Conservation (phyloP, 495 filamentous ascomycete species). For the Penicillium angulare region DNA sequence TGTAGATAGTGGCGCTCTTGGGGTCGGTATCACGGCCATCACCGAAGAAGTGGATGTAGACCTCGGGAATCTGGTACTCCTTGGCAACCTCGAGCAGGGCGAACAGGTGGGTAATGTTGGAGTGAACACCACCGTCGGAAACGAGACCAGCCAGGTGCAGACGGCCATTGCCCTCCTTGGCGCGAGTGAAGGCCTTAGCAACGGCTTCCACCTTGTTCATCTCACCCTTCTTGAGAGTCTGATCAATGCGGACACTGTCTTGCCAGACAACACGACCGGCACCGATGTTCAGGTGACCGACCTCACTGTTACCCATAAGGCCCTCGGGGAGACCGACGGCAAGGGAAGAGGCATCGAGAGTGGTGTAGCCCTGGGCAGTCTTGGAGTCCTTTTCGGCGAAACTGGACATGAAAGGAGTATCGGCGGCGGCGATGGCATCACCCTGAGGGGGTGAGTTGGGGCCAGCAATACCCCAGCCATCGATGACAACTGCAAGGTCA, state of each 20-base stretch:
- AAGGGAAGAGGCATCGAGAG: constrained; percentile 92
- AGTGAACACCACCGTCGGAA: constrained; percentile 94
- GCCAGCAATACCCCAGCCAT: constrained; percentile 92
- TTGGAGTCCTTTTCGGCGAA: constrained; percentile 61
- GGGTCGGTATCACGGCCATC: constrained; percentile 98
- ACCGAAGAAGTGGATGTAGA: constrained; percentile 98
- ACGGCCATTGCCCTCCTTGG: constrained; percentile 85
- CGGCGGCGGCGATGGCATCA: constrained; percentile 89
- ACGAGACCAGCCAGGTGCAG: constrained; percentile 88
- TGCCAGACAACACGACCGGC: constrained; percentile 98
- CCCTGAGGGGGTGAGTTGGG: constrained; percentile 75
- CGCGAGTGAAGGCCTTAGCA: constrained; percentile 70
- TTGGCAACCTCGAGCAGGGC: constrained; percentile 85
- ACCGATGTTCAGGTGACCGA: constrained; percentile 97
- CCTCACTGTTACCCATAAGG: constrained; percentile 98
- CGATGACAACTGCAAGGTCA: constrained; percentile 75
- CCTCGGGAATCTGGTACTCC: constrained; percentile 78
- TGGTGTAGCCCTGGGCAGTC: constrained; percentile 73
- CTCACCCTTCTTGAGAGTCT: constrained; percentile 86
- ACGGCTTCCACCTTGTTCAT: constrained; percentile 76
- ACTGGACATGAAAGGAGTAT: constrained; percentile 88
- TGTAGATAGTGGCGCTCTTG: constrained; percentile 81
- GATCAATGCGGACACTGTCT: constrained; percentile 97
- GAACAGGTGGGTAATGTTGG: constrained; percentile 89
- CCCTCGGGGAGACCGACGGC: constrained; percentile 95